A percentile compares a stretch with the other conserved stretches of the same genome.
Evolutionary conservation across 495 filamentous ascomycete genomes (phyloP).

Genomic region (Neurospora sp.): DNA sequence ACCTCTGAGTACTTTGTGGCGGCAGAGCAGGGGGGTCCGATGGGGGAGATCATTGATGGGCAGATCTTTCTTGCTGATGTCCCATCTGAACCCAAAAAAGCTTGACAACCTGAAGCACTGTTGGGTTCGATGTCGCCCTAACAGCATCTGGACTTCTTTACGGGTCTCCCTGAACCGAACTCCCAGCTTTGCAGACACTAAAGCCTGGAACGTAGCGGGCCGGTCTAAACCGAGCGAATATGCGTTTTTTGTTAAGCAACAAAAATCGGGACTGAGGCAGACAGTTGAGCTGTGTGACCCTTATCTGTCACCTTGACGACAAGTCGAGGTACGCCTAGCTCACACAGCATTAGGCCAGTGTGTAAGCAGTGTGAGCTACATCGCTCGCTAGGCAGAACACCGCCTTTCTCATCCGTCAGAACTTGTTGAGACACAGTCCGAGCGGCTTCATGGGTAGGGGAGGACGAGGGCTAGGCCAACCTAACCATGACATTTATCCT

Average conservation of each 20-base stretch:
- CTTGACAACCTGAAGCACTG: neutral
- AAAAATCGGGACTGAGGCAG: neutral
- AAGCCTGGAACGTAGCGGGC: neutral
- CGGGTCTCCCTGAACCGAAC: neutral
- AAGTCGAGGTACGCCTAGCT: neutral
- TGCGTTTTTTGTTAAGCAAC: constrained; percentile 1
- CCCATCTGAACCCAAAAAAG: constrained; percentile 6
- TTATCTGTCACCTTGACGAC: neutral
- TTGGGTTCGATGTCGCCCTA: neutral
- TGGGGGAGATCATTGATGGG: constrained; percentile 19
- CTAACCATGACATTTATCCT: neutral
- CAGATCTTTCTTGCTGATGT: constrained; percentile 17
- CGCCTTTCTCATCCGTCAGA: neutral
- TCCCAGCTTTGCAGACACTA: neutral
- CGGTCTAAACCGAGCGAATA: constrained; percentile 9
- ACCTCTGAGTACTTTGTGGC: constrained; percentile 7
- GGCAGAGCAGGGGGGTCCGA: constrained; percentile 2
- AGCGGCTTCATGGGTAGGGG: neutral
- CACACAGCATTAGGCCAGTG: neutral
- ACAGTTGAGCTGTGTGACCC: neutral
- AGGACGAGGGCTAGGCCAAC: neutral
- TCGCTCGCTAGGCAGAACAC: neutral
- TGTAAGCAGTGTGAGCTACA: neutral
- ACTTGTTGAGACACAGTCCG: neutral
- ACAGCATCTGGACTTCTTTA: neutral